These are phyloP conservation scores for Suillus subluteus DNA, from an alignment of 768 basidiomycete genomes.

Conservation along the genomic window DNA sequence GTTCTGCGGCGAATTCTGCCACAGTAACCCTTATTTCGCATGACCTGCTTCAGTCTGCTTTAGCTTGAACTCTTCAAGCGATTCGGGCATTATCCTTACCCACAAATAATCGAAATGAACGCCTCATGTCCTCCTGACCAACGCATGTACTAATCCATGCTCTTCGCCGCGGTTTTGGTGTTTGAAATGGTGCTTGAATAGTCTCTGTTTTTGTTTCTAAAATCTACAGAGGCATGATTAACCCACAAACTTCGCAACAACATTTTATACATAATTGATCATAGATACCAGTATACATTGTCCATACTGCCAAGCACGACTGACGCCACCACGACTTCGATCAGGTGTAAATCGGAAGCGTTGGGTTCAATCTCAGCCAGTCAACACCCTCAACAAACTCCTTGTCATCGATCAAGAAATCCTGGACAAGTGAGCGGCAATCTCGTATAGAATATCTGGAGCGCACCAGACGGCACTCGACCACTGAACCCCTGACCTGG, in stretches of 20 bases:
- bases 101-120: background rate
- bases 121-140: constrained; percentile 10
- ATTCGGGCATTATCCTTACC: background rate
- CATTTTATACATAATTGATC: background rate
- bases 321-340: background rate
- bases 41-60: background rate
- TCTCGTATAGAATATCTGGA: constrained; percentile 11
- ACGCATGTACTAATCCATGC: background rate
- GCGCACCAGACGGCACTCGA: constrained; percentile 74
- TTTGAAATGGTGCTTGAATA: background rate
- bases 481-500: constrained; percentile 71
- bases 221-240: background rate
- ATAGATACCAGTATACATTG: background rate
- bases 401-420: constrained; percentile 84
- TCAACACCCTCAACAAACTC: constrained; percentile 70
- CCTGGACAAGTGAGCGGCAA: constrained; percentile 43
- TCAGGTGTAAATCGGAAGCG: constrained; percentile 78
- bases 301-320: background rate
- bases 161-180: background rate
- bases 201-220: background rate
- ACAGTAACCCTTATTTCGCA: constrained; percentile 9
- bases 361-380: constrained; percentile 77
- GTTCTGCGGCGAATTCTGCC: constrained; percentile 3
- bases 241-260: background rate
- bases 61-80: constrained; percentile 4